These are phyloP conservation scores for Galeopsis tetrahit DNA, from an alignment of 257 asterid species.

Conservation along the genomic window DNA sequence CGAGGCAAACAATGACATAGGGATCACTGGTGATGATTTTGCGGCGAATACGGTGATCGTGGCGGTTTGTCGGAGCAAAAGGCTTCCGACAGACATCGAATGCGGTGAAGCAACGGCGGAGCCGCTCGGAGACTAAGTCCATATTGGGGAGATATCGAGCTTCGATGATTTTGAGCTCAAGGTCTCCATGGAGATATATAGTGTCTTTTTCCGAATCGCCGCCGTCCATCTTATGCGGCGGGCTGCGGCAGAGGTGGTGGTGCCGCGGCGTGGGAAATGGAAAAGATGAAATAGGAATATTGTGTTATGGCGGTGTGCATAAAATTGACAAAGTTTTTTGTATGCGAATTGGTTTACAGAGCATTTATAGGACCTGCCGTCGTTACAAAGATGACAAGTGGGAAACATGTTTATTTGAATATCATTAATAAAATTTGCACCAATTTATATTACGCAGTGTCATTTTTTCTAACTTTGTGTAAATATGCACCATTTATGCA, in stretches of 20 bases:
- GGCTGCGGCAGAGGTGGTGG: constrained; percentile 20
- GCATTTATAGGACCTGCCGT: not conserved
- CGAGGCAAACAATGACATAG: constrained; percentile 76
- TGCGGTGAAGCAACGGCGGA: constrained; percentile 75
- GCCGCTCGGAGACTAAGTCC: constrained; percentile 82
- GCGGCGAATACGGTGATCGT: constrained; percentile 41
- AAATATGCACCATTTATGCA: too few relatives aligned
- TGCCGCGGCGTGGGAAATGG: constrained; percentile 37
- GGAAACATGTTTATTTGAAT: constrained; percentile 26
- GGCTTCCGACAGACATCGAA: constrained; percentile 63
- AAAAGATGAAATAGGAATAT: constrained; percentile 19
- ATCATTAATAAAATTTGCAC: not conserved
- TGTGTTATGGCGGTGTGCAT: not conserved
- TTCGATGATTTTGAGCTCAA: constrained; percentile 75
- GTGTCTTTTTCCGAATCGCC: constrained; percentile 20
- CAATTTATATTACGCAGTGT: too few relatives aligned
- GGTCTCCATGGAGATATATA: constrained; percentile 78
- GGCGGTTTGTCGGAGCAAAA: constrained; percentile 22
- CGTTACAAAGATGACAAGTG: constrained; percentile 18
- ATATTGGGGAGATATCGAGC: constrained; percentile 88
- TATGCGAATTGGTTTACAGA: constrained; percentile 7
- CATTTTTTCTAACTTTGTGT: too few relatives aligned
- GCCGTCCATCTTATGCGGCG: constrained; percentile 45
- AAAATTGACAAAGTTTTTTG: not conserved
- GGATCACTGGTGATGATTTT: constrained; percentile 93